Conservation (phyloP, 1,284 basidiomycete genomes). For the Wallemia hederae region DNA sequence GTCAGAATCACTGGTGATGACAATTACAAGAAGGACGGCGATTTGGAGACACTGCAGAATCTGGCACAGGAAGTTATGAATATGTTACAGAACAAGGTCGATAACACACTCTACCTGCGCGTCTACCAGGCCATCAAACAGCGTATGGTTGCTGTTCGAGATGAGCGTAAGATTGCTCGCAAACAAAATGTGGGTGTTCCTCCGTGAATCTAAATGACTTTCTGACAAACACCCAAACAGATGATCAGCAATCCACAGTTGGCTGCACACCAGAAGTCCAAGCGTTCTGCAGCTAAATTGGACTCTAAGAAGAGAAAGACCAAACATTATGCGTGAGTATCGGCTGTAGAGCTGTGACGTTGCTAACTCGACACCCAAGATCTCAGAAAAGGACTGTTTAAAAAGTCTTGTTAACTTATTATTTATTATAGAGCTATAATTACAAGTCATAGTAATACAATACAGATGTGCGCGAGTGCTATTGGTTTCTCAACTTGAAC, state of each 20-base stretch:
- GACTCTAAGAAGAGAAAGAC: background rate
- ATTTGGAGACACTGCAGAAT: slow-evolving; percentile 54
- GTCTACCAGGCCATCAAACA: slow-evolving; percentile 56
- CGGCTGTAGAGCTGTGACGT: background rate
- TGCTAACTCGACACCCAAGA: background rate
- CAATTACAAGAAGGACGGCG: slow-evolving; percentile 32
- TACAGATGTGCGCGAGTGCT: background rate
- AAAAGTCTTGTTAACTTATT: background rate
- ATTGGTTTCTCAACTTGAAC: background rate
- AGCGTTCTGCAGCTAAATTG: background rate
- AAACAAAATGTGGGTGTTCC: slow-evolving; percentile 25
- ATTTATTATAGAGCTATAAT: background rate
- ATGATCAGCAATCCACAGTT: background rate
- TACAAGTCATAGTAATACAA: background rate
- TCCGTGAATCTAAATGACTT: background rate
- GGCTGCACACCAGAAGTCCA: background rate
- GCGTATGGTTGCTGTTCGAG: slow-evolving; percentile 32
- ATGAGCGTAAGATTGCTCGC: slow-evolving; percentile 38
- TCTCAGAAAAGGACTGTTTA: background rate
- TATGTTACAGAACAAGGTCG: slow-evolving; percentile 57
- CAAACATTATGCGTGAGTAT: background rate
- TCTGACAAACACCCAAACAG: background rate
- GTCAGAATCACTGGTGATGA: slow-evolving; percentile 69
- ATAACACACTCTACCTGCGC: slow-evolving; percentile 44
- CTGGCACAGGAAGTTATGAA: slow-evolving; percentile 63